A percentile compares a stretch with the other conserved stretches of the same genome.
These are phyloP conservation scores for Galerina sulciceps DNA, from an alignment of 768 basidiomycete genomes.

Conservation along the genomic window DNA sequence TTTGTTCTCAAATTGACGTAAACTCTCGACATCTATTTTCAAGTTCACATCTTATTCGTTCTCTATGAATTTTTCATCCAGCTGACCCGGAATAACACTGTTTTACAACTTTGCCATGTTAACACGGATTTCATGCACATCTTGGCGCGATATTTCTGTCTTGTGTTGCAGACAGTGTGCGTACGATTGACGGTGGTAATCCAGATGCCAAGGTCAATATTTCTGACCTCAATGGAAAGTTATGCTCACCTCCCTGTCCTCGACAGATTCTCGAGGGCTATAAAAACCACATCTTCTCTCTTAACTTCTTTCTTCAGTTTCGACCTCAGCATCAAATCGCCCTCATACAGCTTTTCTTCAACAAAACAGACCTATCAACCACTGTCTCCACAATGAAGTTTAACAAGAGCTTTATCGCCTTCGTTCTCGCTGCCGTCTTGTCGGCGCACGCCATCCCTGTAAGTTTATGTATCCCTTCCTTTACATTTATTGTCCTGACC, in stretches of 20 bases:
- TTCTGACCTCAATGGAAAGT: not conserved
- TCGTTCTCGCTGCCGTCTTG: conserved; percentile 7
- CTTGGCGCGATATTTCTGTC: conserved; percentile 3
- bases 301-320: not conserved
- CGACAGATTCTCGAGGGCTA: not conserved
- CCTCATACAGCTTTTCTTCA: not conserved
- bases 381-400: not conserved
- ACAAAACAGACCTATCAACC: not conserved
- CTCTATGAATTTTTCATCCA: not conserved
- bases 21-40: too few relatives aligned
- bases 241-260: not conserved
- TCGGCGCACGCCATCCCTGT: conserved; percentile 4
- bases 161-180: not conserved
- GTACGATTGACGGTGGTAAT: not conserved
- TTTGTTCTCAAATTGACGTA: too few relatives aligned
- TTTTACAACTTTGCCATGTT: not conserved
- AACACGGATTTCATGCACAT: not conserved
- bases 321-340: not conserved
- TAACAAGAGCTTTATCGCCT: conserved; percentile 9
- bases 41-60: too few relatives aligned
- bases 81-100: not conserved
- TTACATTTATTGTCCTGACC: not conserved
- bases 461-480: not conserved
- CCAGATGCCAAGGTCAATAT: not conserved
- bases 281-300: not conserved